phyloP scores from a whole-genome alignment of 306 rosid species.

The Casuarina equisetifolia region DNA sequence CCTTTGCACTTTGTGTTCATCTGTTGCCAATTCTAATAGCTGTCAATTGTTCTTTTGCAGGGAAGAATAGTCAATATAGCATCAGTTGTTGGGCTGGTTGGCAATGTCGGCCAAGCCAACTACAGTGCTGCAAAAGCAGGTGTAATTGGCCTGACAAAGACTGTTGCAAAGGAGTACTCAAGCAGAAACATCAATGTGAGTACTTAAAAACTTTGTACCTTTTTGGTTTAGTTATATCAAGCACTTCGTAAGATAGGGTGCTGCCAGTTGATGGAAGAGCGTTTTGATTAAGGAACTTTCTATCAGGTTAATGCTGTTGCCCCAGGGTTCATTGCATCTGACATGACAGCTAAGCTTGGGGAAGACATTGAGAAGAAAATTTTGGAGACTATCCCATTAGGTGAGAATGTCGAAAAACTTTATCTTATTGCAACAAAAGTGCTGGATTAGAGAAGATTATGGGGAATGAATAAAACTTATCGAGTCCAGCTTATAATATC shows the following conservation, averaged over 20 bases:
- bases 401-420: conserved; percentile 43
- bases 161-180: conserved; percentile 86
- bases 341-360: conserved; percentile 94
- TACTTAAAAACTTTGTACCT: not conserved
- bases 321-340: conserved; percentile 96
- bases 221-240: conserved; percentile 1
- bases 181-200: conserved; percentile 88
- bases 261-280: conserved; percentile 18
- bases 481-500: conserved; percentile 9
- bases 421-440: not conserved
- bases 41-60: conserved; percentile 40
- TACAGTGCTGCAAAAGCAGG: conserved; percentile 99
- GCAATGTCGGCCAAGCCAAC: conserved; percentile 95
- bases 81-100: conserved; percentile 93
- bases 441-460: conserved; percentile 10
- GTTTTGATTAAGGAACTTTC: conserved; percentile 21
- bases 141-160: conserved; percentile 89
- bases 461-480: conserved; percentile 14
- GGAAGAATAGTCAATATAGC: conserved; percentile 94
- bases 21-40: not conserved
- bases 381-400: conserved; percentile 79
- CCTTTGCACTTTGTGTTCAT: not conserved
- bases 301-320: conserved; percentile 95
- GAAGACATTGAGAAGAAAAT: conserved; percentile 81
- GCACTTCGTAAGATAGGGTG: conserved; percentile 9